phyloP scores from a whole-genome alignment of 352 stramenopile species.

The Phytophthora uliginosa region DNA sequence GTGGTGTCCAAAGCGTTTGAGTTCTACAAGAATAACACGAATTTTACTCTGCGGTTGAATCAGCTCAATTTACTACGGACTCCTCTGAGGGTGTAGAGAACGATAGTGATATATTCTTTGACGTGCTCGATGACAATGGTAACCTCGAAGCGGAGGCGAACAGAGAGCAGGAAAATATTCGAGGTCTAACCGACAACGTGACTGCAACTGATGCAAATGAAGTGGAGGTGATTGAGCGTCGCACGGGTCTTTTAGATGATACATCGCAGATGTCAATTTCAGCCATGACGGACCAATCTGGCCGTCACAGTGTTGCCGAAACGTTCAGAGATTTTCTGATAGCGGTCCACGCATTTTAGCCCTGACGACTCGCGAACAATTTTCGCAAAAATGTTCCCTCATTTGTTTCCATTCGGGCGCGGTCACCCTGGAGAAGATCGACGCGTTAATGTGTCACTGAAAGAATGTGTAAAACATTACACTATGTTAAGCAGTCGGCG shows the following conservation, averaged over 20 bases:
- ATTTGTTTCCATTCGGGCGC: slow-evolving; percentile 11
- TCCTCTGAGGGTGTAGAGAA: slow-evolving; percentile 10
- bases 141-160: too few species aligned
- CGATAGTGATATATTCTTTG: neutral
- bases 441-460: slow-evolving; percentile 2
- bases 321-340: neutral
- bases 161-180: slow-evolving; percentile 1
- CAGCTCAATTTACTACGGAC: neutral
- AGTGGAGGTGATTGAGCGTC: slow-evolving; percentile 1
- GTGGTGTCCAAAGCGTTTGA: neutral
- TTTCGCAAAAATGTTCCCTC: slow-evolving; percentile 6
- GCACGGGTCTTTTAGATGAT: neutral
- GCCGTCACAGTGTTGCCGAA: neutral
- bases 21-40: slow-evolving; percentile 11
- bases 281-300: neutral
- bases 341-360: neutral
- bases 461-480: slow-evolving; percentile 25
- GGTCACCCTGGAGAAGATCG: slow-evolving; percentile 13
- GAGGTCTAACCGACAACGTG: slow-evolving; percentile 3
- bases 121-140: neutral
- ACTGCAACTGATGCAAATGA: neutral
- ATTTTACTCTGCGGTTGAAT: neutral
- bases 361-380: neutral
- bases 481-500: slow-evolving; percentile 6
- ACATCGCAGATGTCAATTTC: neutral